Conservation (phyloP, 345 rosid species). For the Moringa oleifera region DNA sequence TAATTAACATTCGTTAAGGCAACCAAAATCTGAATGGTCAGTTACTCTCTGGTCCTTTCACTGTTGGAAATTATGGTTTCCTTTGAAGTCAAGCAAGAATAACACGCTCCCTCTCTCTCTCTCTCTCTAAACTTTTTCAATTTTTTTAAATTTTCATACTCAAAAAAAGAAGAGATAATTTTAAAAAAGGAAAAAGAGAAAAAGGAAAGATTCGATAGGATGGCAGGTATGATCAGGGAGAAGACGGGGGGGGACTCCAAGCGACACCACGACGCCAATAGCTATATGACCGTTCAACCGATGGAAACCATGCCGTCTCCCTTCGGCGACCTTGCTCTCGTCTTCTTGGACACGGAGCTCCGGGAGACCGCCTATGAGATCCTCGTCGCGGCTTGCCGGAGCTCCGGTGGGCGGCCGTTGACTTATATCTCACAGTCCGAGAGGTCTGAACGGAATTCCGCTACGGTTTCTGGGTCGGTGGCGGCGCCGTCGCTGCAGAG, state of each 20-base stretch:
- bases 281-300: conserved; percentile 18
- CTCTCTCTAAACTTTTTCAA: background rate
- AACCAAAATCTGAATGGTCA: too few relatives aligned
- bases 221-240: conserved; percentile 12
- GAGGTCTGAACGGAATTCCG: conserved; percentile 23
- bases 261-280: conserved; percentile 8
- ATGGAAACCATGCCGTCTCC: conserved; percentile 45
- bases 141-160: too few relatives aligned
- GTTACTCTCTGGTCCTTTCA: too few relatives aligned
- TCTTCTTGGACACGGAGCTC: conserved; percentile 67
- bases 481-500: conserved; percentile 57
- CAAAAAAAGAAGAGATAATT: too few relatives aligned
- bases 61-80: conserved; percentile 14
- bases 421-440: conserved; percentile 55
- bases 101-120: background rate
- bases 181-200: background rate
- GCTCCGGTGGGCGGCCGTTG: conserved; percentile 63
- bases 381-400: conserved; percentile 71
- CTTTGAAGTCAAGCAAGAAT: conserved; percentile 37
- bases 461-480: conserved; percentile 4
- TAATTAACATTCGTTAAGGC: too few relatives aligned
- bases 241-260: conserved; percentile 1
- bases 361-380: conserved; percentile 91
- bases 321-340: conserved; percentile 41
- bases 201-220: background rate